Conservation (phyloP, 1,284 basidiomycete species). For the Ceratobasidium sp. region DNA sequence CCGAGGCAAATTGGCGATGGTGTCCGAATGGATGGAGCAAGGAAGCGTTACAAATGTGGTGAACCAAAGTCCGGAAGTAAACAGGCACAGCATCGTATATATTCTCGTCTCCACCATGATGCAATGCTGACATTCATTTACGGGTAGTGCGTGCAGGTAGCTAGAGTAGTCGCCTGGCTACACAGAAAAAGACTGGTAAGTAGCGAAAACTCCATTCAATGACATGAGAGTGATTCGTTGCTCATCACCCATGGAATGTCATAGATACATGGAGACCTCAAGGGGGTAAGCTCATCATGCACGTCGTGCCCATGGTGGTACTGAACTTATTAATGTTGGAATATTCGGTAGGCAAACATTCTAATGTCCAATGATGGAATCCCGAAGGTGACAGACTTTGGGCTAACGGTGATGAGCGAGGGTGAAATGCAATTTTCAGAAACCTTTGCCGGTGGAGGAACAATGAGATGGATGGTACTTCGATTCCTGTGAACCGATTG, state of each 20-base stretch:
- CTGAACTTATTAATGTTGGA: background rate
- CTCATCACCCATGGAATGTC: too few relatives aligned
- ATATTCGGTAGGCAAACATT: background rate
- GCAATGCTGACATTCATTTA: background rate
- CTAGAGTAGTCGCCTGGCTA: background rate
- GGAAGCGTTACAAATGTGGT: background rate
- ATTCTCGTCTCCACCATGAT: background rate
- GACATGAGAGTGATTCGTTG: too few relatives aligned
- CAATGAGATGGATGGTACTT: constrained; percentile 10
- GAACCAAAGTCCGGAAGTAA: background rate
- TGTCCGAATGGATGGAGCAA: constrained; percentile 19
- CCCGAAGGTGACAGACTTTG: constrained; percentile 6
- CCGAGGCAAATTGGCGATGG: background rate
- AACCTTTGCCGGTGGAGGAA: background rate
- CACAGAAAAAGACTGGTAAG: constrained; percentile 1
- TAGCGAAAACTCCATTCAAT: background rate
- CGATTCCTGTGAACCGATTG: too few relatives aligned
- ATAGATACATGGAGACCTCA: constrained; percentile 8
- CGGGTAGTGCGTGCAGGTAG: background rate
- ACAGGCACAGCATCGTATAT: background rate
- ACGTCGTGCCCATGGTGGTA: too few relatives aligned
- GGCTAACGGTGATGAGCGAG: background rate
- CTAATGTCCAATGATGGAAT: background rate
- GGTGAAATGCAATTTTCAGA: background rate
- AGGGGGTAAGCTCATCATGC: background rate